phyloP scores from a whole-genome alignment of 495 filamentous ascomycete species.

The Patellaria atrata region DNA sequence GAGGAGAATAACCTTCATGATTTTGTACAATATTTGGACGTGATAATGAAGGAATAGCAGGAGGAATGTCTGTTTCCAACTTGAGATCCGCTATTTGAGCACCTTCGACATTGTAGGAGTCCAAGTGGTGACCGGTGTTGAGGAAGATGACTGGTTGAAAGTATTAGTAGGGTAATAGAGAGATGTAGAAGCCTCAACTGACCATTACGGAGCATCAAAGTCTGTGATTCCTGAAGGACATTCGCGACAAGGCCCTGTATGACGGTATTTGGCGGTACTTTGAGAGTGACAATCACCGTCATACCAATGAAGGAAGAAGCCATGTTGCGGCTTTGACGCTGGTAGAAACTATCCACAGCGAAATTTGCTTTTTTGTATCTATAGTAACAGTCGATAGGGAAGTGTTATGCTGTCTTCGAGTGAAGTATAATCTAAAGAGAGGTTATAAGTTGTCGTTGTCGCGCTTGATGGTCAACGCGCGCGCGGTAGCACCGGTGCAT shows the following conservation, averaged over 20 bases:
- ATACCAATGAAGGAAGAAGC: conserved; percentile 62
- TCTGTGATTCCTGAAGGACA: conserved; percentile 48
- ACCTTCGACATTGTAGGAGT: conserved; percentile 39
- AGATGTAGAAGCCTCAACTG: conserved; percentile 16
- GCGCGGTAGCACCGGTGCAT: no score
- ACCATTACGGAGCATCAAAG: conserved; percentile 71
- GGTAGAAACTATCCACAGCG: no score
- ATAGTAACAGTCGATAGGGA: no score
- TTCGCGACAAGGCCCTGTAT: conserved; percentile 60
- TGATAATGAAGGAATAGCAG: not conserved
- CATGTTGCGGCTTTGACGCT: conserved; percentile 39
- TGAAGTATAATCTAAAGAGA: no score
- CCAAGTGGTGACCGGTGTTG: conserved; percentile 34
- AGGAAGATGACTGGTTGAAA: conserved; percentile 33
- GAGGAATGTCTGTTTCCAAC: conserved; percentile 22
- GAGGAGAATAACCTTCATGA: no score
- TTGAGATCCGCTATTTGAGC: conserved; percentile 44
- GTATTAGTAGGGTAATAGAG: conserved; percentile 1
- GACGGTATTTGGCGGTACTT: conserved; percentile 45
- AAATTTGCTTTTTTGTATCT: no score
- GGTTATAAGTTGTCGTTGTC: no score
- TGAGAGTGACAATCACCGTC: conserved; percentile 61
- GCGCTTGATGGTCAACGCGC: no score
- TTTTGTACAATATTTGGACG: conserved; percentile 18
- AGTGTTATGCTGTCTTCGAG: no score